phyloP scores from a whole-genome alignment of 2,329 filamentous ascomycete species.

The Zymoseptoria pseudotritici region DNA sequence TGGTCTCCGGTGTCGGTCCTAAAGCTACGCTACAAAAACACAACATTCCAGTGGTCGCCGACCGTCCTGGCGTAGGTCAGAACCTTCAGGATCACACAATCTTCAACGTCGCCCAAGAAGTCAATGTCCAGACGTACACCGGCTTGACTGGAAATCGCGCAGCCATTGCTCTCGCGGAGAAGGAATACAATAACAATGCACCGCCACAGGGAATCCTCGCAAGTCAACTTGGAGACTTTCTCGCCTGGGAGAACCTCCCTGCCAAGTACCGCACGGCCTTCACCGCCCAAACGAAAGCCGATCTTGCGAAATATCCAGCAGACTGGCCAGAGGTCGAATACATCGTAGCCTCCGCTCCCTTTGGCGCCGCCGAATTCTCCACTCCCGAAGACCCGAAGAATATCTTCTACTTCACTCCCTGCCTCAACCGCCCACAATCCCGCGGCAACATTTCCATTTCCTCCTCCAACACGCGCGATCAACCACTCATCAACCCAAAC shows the following conservation, averaged over 20 bases:
- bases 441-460: conserved; percentile 30
- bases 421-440: conserved; percentile 19
- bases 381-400: not conserved
- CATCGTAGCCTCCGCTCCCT: conserved; percentile 1
- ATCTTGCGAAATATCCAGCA: conserved; percentile 7
- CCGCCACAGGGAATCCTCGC: conserved; percentile 5
- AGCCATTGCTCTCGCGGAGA: not conserved
- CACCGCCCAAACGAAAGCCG: conserved; percentile 1
- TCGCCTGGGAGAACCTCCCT: conserved; percentile 12
- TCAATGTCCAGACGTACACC: conserved; percentile 1
- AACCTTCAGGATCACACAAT: conserved; percentile 56
- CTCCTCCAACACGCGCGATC: conserved; percentile 19
- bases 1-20: conserved; percentile 56
- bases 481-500: conserved; percentile 30
- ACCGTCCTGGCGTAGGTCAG: conserved; percentile 55
- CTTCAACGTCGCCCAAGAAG: conserved; percentile 34
- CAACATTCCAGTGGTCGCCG: conserved; percentile 45
- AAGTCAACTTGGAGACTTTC: conserved; percentile 7
- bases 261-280: conserved; percentile 4
- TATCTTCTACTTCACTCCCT: not conserved
- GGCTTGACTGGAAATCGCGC: not conserved
- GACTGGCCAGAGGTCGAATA: conserved; percentile 15
- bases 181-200: conserved; percentile 5
- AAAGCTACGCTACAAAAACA: conserved; percentile 43
- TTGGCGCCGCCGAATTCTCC: not conserved